Evolutionary conservation across 257 asterid species (phyloP).

Genomic region (Verbena officinalis): DNA sequence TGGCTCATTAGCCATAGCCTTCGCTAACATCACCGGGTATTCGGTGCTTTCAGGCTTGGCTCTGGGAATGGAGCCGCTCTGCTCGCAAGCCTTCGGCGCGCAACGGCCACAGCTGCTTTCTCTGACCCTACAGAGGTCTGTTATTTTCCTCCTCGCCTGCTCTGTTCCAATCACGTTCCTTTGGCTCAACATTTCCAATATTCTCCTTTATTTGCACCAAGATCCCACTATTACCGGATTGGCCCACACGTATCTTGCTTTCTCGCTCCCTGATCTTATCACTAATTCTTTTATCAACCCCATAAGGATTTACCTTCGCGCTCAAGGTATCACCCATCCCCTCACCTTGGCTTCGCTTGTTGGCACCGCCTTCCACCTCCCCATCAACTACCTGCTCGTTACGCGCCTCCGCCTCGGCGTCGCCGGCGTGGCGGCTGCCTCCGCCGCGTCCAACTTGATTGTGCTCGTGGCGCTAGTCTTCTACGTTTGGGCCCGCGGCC

Average conservation of each 20-base stretch:
- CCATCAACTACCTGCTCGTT: constrained; percentile 54
- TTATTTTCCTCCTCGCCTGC: constrained; percentile 60
- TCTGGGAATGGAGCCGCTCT: constrained; percentile 83
- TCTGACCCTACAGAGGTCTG: constrained; percentile 57
- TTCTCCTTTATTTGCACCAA: constrained; percentile 64
- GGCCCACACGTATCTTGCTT: constrained; percentile 65
- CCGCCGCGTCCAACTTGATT: constrained; percentile 58
- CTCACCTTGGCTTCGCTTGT: constrained; percentile 60
- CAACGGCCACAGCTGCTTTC: constrained; percentile 63
- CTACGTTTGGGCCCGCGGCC: constrained; percentile 46
- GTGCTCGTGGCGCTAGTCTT: constrained; percentile 43
- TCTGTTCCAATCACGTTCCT: constrained; percentile 63
- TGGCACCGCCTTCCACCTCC: constrained; percentile 63
- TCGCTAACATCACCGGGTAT: constrained; percentile 76
- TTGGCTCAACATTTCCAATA: constrained; percentile 67
- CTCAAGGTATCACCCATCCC: constrained; percentile 83
- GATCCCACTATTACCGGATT: constrained; percentile 59
- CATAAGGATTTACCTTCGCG: constrained; percentile 79
- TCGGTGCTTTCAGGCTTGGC: constrained; percentile 72
- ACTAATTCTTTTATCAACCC: constrained; percentile 79
- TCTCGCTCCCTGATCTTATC: constrained; percentile 74
- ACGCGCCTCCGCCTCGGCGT: constrained; percentile 57
- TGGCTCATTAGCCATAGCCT: constrained; percentile 77
- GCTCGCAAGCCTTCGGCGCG: constrained; percentile 87
- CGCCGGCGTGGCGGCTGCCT: constrained; percentile 79